phyloP scores from a whole-genome alignment of 441 rosid species.

The Erodium trifolium region DNA sequence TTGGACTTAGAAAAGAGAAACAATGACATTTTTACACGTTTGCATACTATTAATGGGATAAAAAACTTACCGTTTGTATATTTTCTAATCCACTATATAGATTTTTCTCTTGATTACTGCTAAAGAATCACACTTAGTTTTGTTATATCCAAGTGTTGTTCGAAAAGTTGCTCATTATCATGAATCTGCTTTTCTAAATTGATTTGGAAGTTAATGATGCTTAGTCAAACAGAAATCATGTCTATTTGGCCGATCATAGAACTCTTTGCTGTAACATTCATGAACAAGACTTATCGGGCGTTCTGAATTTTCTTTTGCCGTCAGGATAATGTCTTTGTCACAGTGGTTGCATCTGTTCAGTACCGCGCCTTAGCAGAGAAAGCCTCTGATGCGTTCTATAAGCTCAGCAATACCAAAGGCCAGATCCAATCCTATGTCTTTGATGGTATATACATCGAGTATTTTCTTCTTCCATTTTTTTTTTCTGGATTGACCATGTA shows the following conservation, averaged over 20 bases:
- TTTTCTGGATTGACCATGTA: not conserved
- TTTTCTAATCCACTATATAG: not conserved
- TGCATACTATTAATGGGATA: not conserved
- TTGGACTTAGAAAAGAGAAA: not conserved
- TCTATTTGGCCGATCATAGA: not conserved
- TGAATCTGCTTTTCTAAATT: not conserved
- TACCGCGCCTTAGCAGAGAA: slow-evolving; percentile 59
- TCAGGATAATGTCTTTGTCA: slow-evolving; percentile 78
- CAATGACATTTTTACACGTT: not conserved
- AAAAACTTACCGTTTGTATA: not conserved
- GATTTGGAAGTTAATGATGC: not conserved
- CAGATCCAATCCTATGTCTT: slow-evolving; percentile 75
- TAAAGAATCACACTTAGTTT: not conserved
- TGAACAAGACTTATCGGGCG: not conserved
- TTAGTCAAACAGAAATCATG: not conserved
- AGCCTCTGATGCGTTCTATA: slow-evolving; percentile 62
- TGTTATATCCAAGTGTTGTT: not conserved
- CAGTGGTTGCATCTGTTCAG: slow-evolving; percentile 66
- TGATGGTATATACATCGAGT: slow-evolving; percentile 35
- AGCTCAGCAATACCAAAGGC: slow-evolving; percentile 50
- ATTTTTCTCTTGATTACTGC: not conserved
- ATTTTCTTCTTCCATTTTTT: not conserved
- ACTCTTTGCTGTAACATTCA: not conserved
- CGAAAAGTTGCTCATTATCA: not conserved
- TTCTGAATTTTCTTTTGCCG: not conserved